Evolutionary conservation across 805 yeast genomes (phyloP), one percentile per base, ranked within the genome.

Genomic region (Candida takata): DNA sequence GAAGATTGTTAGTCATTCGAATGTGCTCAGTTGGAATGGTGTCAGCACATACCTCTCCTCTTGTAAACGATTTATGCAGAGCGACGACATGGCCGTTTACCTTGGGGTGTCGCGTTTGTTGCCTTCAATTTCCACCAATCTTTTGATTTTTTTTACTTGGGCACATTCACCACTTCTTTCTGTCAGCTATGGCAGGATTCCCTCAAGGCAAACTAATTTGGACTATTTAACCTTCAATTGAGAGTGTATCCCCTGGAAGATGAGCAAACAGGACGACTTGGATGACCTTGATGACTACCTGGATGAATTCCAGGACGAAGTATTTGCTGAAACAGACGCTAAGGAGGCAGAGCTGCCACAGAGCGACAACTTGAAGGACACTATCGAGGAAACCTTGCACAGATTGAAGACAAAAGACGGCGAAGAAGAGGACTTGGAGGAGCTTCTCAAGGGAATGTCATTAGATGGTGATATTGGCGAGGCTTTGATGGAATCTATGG

Each of bases 261-360:
- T 23, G 5, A 76, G 79, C 38, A 83, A 77, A 35, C 62, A 75
- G 34, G 85, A 79, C 49, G 94, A 84, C 47, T 69, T 84, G 43
- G 95, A 84, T 47, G 95, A 85, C 41, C 65, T 90, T 34, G 95
- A 87, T 52, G 96, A 87, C 43, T 83, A 83, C 41, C 65, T 88
- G 34, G 95, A 87, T 52, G 96, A 87, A 43, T 83, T 84, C 54
- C 84, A 80, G 28, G 84, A 79, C 41, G 84, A 77, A 38, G 69
- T 79, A 1, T 62, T 82, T 37, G 71, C 71, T 40, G 67, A 74
- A 45, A 79, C 57, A 34, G 34, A 55, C 35, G 25, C 80, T 5
- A 74, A 67, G 31, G 67, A 77, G 9, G 65, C 67, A 44, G 54
- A 54, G 28, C 75, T 71, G 46, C 67, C 74, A 38, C 78, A 42